These are phyloP conservation scores for Lasiosphaeria hispida DNA, from an alignment of 495 filamentous ascomycete species.

Conservation along the genomic window DNA sequence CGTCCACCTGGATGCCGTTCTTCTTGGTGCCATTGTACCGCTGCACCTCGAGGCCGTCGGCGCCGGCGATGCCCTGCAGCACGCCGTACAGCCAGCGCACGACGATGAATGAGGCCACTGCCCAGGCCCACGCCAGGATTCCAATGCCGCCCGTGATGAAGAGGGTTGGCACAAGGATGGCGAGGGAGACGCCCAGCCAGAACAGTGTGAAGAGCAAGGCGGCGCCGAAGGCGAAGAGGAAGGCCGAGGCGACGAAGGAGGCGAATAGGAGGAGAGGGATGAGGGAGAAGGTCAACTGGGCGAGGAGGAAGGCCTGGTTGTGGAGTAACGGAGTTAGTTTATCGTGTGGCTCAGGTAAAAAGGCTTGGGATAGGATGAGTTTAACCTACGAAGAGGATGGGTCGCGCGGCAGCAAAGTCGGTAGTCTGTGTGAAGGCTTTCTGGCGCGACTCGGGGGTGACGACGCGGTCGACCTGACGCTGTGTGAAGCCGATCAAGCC, in stretches of 20 bases:
- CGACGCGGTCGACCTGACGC: constrained; percentile 35
- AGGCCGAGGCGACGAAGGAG: constrained; percentile 53
- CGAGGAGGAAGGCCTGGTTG: too few species aligned
- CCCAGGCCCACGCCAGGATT: constrained; percentile 63
- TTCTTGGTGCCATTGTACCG: not conserved
- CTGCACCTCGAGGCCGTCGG: constrained; percentile 10
- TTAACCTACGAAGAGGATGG: constrained; percentile 40
- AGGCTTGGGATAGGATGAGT: not conserved
- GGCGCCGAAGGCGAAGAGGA: constrained; percentile 53
- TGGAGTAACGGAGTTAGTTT: too few species aligned
- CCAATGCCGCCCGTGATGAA: constrained; percentile 56
- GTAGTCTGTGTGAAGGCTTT: constrained; percentile 23
- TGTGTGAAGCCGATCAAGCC: constrained; percentile 32
- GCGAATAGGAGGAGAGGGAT: constrained; percentile 62
- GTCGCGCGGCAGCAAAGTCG: constrained; percentile 27
- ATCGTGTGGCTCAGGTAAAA: too few species aligned
- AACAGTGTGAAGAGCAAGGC: constrained; percentile 61
- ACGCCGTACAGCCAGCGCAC: constrained; percentile 47
- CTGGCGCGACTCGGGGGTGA: constrained; percentile 32
- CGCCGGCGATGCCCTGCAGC: constrained; percentile 23
- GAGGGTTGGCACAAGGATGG: constrained; percentile 62
- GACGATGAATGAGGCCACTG: constrained; percentile 53
- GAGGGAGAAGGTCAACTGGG: constrained; percentile 53
- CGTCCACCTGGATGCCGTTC: not conserved
- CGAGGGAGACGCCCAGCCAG: constrained; percentile 59